A percentile compares a stretch with the other conserved stretches of the same genome.
Evolutionary conservation across 768 basidiomycete species (phyloP).

Genomic region (Naganishia friedmannii): DNA sequence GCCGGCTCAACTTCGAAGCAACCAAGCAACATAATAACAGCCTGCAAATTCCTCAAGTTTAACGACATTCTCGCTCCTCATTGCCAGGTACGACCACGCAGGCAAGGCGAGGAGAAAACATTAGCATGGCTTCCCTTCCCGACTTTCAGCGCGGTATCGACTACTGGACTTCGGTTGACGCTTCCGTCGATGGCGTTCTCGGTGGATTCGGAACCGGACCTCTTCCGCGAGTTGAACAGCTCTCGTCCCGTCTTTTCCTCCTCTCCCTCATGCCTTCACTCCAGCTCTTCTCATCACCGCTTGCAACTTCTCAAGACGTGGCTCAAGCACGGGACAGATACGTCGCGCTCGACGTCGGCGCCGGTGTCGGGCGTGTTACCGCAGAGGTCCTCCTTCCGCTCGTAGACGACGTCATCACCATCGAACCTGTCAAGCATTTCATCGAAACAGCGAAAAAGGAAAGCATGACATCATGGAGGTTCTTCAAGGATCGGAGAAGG

Average conservation of each 20-base stretch:
- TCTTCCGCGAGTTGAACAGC: slow-evolving; percentile 82
- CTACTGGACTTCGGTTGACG: slow-evolving; percentile 81
- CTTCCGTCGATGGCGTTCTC: slow-evolving; percentile 81
- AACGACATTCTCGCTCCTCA: background rate
- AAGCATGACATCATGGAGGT: slow-evolving; percentile 36
- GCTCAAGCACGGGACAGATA: slow-evolving; percentile 45
- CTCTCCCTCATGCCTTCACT: slow-evolving; percentile 76
- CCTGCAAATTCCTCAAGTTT: background rate
- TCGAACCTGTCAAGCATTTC: slow-evolving; percentile 82
- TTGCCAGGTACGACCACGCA: too few relatives aligned
- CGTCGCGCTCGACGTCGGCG: slow-evolving; percentile 84
- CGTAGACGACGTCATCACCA: slow-evolving; percentile 76
- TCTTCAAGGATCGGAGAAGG: slow-evolving; percentile 30
- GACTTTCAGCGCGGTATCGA: slow-evolving; percentile 72
- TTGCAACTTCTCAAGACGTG: slow-evolving; percentile 55
- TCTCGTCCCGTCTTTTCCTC: slow-evolving; percentile 84
- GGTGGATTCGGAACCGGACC: slow-evolving; percentile 68
- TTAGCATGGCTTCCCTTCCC: slow-evolving; percentile 50
- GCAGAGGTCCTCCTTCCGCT: slow-evolving; percentile 83
- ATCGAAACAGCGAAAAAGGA: slow-evolving; percentile 60
- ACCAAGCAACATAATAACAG: too few relatives aligned
- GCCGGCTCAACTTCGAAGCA: background rate
- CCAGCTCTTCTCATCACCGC: slow-evolving; percentile 69
- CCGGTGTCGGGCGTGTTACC: slow-evolving; percentile 90
- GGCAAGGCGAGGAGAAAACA: too few relatives aligned